Evolutionary conservation across 345 rosid genomes (phyloP).

Genomic region (Eucalyptus microcorys): DNA sequence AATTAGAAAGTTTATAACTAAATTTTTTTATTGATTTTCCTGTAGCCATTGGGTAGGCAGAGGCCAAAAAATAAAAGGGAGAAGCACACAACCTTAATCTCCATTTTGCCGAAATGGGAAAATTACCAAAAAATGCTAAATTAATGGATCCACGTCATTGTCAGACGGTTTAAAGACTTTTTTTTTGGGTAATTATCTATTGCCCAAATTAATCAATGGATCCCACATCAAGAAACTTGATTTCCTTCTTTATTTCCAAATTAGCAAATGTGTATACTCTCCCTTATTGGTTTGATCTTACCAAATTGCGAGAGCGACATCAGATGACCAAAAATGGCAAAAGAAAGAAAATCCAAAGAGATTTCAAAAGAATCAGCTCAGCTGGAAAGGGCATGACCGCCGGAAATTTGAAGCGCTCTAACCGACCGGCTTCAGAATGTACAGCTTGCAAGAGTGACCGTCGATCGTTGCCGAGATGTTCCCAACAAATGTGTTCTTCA

Average conservation of each 20-base stretch:
- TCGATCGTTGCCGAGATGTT: slow-evolving; percentile 45
- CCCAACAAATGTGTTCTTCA: slow-evolving; percentile 36
- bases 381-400: neutral
- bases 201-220: neutral
- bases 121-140: too few species aligned
- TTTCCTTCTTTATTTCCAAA: too few species aligned
- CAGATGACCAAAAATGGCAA: neutral
- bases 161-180: too few species aligned
- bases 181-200: too few species aligned
- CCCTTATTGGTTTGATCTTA: neutral
- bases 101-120: too few species aligned
- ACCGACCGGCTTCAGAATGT: slow-evolving; percentile 63
- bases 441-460: slow-evolving; percentile 62
- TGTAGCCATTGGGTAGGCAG: neutral
- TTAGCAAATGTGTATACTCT: neutral
- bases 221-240: neutral
- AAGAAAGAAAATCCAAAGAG: neutral
- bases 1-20: too few species aligned
- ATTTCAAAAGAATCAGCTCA: neutral
- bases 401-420: neutral
- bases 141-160: too few species aligned
- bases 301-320: neutral
- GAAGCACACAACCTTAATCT: neutral
- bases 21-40: neutral
- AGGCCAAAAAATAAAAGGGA: neutral